Conservation (phyloP, 306 rosid species). For the Citrullus colocynthis region DNA sequence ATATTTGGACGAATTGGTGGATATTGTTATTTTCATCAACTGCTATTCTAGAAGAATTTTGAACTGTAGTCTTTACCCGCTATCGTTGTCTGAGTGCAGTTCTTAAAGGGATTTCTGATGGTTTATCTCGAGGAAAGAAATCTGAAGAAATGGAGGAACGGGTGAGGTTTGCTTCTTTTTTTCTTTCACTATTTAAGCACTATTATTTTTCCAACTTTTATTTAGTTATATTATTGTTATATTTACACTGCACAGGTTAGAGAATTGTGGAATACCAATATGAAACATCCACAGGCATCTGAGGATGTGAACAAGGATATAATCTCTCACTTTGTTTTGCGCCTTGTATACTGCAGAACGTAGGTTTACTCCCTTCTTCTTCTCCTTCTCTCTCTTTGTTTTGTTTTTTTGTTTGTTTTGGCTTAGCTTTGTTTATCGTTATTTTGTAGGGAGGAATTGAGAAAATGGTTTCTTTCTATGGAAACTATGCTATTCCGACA, state of each 20-base stretch:
- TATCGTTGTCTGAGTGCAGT: conserved; percentile 38
- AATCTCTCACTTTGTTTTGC: conserved; percentile 83
- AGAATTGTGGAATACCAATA: conserved; percentile 44
- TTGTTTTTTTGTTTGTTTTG: neutral
- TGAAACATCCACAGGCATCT: conserved; percentile 55
- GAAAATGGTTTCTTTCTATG: conserved; percentile 91
- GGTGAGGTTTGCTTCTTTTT: conserved; percentile 25
- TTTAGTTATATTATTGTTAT: neutral
- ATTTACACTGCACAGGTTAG: conserved; percentile 26
- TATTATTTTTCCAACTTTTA: conserved; percentile 3
- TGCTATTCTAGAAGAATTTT: conserved; percentile 1
- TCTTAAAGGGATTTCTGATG: conserved; percentile 86
- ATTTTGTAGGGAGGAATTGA: conserved; percentile 62
- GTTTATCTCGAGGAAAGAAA: conserved; percentile 76
- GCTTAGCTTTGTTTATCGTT: conserved; percentile 4
- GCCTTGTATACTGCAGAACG: conserved; percentile 91
- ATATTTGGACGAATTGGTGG: neutral
- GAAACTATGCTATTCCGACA: conserved; percentile 71
- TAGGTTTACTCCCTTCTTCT: conserved; percentile 13
- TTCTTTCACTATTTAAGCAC: neutral
- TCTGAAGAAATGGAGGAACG: conserved; percentile 60
- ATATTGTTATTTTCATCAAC: neutral
- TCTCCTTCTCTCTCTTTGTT: too few species aligned
- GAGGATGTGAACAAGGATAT: conserved; percentile 70
- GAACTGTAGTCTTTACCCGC: conserved; percentile 3